phyloP scores from a whole-genome alignment of 257 asterid species.

The Rauvolfia tetraphylla region DNA sequence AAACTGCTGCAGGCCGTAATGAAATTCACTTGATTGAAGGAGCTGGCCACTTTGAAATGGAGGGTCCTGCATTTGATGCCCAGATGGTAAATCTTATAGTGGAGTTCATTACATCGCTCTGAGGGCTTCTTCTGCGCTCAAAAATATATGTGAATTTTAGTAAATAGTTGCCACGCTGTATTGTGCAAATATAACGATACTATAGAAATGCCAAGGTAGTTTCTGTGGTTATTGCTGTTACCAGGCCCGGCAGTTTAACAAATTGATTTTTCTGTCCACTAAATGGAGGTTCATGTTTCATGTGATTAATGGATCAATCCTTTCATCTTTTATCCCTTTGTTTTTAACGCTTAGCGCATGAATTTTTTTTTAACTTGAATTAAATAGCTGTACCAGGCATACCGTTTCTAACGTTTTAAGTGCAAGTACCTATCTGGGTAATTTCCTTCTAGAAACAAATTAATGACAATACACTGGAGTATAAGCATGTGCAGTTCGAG shows the following conservation, averaged over 20 bases:
- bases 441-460: neutral
- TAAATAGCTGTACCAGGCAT: neutral
- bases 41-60: slow-evolving; percentile 82
- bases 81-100: slow-evolving; percentile 57
- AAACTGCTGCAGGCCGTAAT: slow-evolving; percentile 52
- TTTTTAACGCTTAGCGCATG: neutral
- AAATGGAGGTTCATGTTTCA: too few species aligned
- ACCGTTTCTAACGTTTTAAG: neutral
- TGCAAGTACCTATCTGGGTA: neutral
- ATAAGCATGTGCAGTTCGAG: neutral
- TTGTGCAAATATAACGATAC: neutral
- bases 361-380: neutral
- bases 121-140: slow-evolving; percentile 4
- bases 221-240: neutral
- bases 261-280: neutral
- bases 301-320: neutral
- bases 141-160: neutral
- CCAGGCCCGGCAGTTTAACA: neutral
- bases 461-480: neutral
- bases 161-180: neutral
- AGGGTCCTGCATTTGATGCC: slow-evolving; percentile 68
- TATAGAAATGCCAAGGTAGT: neutral
- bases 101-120: slow-evolving; percentile 41
- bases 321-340: too few species aligned
- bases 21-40: slow-evolving; percentile 62